Conservation (phyloP, 2,329 filamentous ascomycete genomes). For the Aureobasidium sp. region DNA sequence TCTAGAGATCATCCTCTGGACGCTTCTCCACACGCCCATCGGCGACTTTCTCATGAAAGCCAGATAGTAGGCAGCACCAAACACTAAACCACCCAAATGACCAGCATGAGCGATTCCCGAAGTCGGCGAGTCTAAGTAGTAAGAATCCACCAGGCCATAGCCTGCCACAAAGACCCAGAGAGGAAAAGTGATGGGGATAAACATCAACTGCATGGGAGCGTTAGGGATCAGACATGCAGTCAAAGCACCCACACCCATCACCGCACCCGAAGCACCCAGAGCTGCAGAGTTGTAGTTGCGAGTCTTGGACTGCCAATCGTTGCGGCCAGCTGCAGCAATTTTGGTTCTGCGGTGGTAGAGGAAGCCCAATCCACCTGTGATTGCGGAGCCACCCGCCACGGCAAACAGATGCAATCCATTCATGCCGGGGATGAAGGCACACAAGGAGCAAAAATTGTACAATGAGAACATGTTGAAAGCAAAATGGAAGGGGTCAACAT, state of each 20-base stretch:
- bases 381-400: slow-evolving; percentile 20
- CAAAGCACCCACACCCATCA: slow-evolving; percentile 32
- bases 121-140: slow-evolving; percentile 25
- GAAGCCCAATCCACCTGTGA: slow-evolving; percentile 19
- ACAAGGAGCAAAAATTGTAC: slow-evolving; percentile 27
- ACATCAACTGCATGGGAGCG: slow-evolving; percentile 26
- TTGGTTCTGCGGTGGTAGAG: slow-evolving; percentile 16
- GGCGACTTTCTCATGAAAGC: slow-evolving; percentile 3
- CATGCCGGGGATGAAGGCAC: slow-evolving; percentile 26
- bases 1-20: background rate
- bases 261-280: slow-evolving; percentile 33
- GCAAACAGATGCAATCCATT: slow-evolving; percentile 17
- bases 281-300: background rate
- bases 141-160: slow-evolving; percentile 32
- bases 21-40: background rate
- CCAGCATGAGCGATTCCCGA: slow-evolving; percentile 32
- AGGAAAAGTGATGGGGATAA: slow-evolving; percentile 31
- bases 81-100: slow-evolving; percentile 36
- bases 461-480: slow-evolving; percentile 34
- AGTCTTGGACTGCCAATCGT: background rate
- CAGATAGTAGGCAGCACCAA: slow-evolving; percentile 22
- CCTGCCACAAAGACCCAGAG: slow-evolving; percentile 29
- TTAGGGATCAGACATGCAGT: slow-evolving; percentile 32
- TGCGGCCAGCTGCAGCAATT: background rate
- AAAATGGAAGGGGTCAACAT: slow-evolving; percentile 29